Evolutionary conservation across 208 protist species (phyloP).

Genomic region (Tritrichomonas foetus): DNA sequence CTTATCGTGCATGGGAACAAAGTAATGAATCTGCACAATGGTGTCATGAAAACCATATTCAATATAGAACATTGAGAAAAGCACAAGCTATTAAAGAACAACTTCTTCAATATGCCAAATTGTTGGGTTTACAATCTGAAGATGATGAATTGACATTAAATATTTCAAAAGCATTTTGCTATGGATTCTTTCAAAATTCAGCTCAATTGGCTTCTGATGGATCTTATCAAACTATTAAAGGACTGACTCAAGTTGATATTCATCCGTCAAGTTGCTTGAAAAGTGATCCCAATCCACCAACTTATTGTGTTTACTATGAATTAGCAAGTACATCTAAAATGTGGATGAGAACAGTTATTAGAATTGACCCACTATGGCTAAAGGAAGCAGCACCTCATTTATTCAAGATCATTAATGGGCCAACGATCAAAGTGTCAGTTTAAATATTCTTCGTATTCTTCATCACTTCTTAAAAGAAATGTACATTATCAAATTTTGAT

Average conservation of each 20-base stretch:
- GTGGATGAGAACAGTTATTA: conserved; percentile 80
- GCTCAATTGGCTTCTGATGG: conserved; percentile 62
- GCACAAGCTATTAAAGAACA: conserved; percentile 75
- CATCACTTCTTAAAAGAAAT: no score
- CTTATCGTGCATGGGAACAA: conserved; percentile 54
- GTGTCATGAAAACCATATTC: conserved; percentile 82
- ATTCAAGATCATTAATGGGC: no score
- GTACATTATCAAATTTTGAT: no score
- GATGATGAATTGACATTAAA: conserved; percentile 43
- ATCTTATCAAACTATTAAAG: conserved; percentile 67
- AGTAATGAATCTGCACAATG: conserved; percentile 50
- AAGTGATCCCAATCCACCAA: conserved; percentile 57
- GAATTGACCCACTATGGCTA: conserved; percentile 59
- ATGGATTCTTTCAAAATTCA: conserved; percentile 78
- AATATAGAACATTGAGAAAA: conserved; percentile 70
- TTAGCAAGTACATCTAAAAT: conserved; percentile 84
- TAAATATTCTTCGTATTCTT: no score
- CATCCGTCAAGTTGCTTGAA: conserved; percentile 63
- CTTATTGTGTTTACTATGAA: conserved; percentile 92
- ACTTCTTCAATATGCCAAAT: conserved; percentile 65
- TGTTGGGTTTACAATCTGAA: conserved; percentile 70
- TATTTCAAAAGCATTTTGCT: conserved; percentile 44
- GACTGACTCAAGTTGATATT: conserved; percentile 46
- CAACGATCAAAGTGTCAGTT: no score
- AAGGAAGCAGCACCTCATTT: conserved; percentile 35